Base-by-base conservation (phyloP, 345 rosid species). In the Pistacia vera region DNA sequence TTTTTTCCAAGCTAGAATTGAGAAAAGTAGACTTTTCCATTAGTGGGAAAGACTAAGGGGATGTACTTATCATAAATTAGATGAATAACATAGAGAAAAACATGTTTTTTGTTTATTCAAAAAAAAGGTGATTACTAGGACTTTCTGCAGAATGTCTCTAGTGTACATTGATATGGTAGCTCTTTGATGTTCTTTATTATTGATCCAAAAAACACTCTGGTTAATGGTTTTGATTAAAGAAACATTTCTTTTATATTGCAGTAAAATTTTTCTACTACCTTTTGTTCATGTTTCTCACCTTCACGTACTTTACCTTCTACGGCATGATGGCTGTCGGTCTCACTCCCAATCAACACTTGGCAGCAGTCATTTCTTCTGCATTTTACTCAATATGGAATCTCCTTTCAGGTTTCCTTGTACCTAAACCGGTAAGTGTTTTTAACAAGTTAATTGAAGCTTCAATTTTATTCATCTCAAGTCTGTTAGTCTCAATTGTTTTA, bases 251-350 rank as follows among this genome's bases (percentile, higher is more conserved):
- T 28, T 18, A 4, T 60, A 11, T 68, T 68, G 89, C 96, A 92
- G 98, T 88, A 13, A 94, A 94, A 77, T 89, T 95, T 80, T 56
- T 90, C 14, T 78, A 93, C 25, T 95, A 84, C 66, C 36, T 91
- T 80, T 58, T 91, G 73, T 90, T 95, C 91, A 86, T 90, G 95
- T 95, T 95, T 88, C 92, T 91, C 57, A 91, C 97, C 2, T 95
- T 95, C 92, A 88, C 94, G 22, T 95, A 88, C 88, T 95, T 85
- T 75, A 95, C 98, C 83, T 88, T 88, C 80, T 93, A 91, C 5
- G 98, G 98, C 25, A 89, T 93, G 95, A 91, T 95, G 98, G 97
- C 92, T 25, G 92, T 95, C 74, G 97, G 97, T 68, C 90, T 95
- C 75, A 93, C 97, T 48, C 95, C 98, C 51, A 76, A 80, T 64